A percentile compares a stretch with the other conserved stretches of the same genome.
Conservation (phyloP, 768 basidiomycete genomes). For the Naganishia vishniacii region DNA sequence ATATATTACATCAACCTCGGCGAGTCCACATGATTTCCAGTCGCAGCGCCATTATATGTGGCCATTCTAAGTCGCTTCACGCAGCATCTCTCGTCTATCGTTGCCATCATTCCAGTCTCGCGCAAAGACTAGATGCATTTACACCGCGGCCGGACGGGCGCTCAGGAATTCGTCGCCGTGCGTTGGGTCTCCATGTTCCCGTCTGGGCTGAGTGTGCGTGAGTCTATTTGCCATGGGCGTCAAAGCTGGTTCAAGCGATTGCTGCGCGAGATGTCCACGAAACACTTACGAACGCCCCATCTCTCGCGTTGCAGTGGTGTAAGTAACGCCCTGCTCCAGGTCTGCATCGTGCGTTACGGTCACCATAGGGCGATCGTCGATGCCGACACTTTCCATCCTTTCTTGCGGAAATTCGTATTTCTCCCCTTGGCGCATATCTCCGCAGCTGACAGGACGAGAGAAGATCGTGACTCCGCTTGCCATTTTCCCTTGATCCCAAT, state of each 20-base stretch:
- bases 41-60: no score
- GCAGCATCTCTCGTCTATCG: background rate
- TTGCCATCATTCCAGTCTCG: background rate
- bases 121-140: no score
- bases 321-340: background rate
- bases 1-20: background rate
- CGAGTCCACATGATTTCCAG: no score
- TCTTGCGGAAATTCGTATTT: background rate
- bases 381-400: background rate
- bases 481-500: conserved; percentile 6
- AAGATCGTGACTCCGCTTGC: conserved; percentile 6
- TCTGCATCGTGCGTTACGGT: conserved; percentile 8
- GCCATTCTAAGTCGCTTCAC: no score
- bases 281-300: conserved; percentile 3
- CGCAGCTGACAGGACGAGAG: background rate
- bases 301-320: background rate
- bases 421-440: background rate
- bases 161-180: no score
- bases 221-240: no score
- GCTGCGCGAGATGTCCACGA: no score
- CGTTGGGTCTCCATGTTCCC: no score
- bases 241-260: no score
- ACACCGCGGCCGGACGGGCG: no score
- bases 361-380: background rate
- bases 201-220: no score